phyloP scores from a whole-genome alignment of 1,284 basidiomycete species.

The Psilocybe mexicana region DNA sequence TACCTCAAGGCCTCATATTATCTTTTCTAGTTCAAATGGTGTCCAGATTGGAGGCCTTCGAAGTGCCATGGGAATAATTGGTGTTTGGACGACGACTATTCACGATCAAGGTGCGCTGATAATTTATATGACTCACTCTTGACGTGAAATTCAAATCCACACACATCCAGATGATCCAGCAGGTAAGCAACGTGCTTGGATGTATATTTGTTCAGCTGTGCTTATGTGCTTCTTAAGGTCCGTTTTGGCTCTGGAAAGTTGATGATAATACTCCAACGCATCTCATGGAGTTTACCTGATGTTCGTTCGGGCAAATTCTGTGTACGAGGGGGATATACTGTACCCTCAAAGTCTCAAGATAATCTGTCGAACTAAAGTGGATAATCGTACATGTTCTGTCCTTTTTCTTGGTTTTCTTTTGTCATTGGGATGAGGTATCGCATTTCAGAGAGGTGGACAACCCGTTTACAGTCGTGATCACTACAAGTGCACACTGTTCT shows the following conservation, averaged over 20 bases:
- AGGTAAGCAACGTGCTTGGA: constrained; percentile 36
- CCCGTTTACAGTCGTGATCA: not conserved
- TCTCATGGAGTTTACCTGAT: constrained; percentile 35
- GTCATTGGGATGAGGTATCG: not conserved
- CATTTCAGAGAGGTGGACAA: not conserved
- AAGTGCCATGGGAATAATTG: constrained; percentile 63
- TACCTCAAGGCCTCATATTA: constrained; percentile 3
- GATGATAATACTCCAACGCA: constrained; percentile 32
- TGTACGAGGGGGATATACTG: not conserved
- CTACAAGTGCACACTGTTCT: constrained; percentile 5
- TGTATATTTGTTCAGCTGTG: not conserved
- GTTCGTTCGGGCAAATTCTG: not conserved
- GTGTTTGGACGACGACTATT: constrained; percentile 62
- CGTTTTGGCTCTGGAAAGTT: constrained; percentile 67
- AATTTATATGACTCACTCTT: not conserved
- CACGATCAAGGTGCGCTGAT: constrained; percentile 53
- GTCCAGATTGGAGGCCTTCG: constrained; percentile 62
- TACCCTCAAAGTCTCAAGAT: not conserved
- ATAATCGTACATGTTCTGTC: not conserved
- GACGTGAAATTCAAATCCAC: constrained; percentile 8
- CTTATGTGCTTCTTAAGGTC: constrained; percentile 38
- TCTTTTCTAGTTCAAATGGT: constrained; percentile 49
- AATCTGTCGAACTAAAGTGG: not conserved
- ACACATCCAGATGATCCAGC: constrained; percentile 52
- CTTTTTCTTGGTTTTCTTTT: constrained; percentile 2